A percentile compares a stretch with the other conserved stretches of the same genome.
Evolutionary conservation across 441 rosid genomes (phyloP).

Genomic region (Geranium incanum): DNA sequence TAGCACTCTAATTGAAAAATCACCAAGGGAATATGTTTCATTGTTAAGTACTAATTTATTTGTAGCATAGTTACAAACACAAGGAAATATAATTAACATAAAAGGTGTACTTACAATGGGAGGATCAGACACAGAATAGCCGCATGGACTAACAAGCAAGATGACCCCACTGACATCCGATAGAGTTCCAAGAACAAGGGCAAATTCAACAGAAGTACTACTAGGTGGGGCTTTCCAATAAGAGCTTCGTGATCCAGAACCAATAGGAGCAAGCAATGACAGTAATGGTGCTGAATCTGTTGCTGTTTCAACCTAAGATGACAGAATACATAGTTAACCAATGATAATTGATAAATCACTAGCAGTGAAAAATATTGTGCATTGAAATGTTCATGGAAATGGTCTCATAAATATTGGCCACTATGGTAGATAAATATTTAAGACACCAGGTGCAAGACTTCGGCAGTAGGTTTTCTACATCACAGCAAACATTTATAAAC

Average conservation of each 20-base stretch:
- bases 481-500: background rate
- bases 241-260: slow-evolving; percentile 44
- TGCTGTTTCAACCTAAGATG: slow-evolving; percentile 75
- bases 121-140: slow-evolving; percentile 76
- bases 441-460: background rate
- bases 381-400: background rate
- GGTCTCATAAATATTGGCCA: background rate
- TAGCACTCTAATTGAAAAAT: background rate
- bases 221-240: slow-evolving; percentile 88
- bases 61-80: background rate
- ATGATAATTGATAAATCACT: slow-evolving; percentile 10
- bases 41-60: background rate
- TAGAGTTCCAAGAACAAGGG: slow-evolving; percentile 54
- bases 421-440: background rate
- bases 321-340: slow-evolving; percentile 10
- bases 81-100: slow-evolving; percentile 22
- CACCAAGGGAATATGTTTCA: background rate
- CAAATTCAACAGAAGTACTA: slow-evolving; percentile 55
- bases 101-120: slow-evolving; percentile 56
- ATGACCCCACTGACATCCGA: slow-evolving; percentile 82
- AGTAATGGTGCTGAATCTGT: slow-evolving; percentile 69
- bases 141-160: slow-evolving; percentile 86
- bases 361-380: background rate
- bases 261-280: slow-evolving; percentile 69
- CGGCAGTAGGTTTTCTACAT: background rate